phyloP scores from a whole-genome alignment of 768 basidiomycete species.

The Suillus placidus region DNA sequence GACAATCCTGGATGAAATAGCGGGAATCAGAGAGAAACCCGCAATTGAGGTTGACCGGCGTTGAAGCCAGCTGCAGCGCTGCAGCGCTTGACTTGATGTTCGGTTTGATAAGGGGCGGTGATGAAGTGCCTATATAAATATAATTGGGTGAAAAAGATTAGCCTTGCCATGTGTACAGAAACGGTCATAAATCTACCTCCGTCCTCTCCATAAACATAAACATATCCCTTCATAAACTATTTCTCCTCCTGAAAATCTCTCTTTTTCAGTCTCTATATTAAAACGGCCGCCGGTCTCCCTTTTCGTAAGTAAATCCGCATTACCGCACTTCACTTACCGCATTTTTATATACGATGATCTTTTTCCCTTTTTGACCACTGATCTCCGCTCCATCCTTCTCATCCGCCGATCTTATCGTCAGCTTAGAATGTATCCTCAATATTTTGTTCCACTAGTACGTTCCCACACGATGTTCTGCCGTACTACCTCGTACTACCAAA shows the following conservation, averaged over 20 bases:
- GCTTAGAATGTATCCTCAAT: constrained; percentile 20
- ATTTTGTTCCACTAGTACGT: constrained; percentile 16
- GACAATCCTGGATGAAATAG: constrained; percentile 16
- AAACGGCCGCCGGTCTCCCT: constrained; percentile 20
- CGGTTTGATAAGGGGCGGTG: neutral
- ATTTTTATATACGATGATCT: constrained; percentile 33
- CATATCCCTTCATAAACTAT: neutral
- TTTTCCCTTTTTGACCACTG: constrained; percentile 23
- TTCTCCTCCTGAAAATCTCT: constrained; percentile 21
- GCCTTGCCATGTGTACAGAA: constrained; percentile 13
- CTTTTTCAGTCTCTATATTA: constrained; percentile 16
- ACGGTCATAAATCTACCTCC: no score
- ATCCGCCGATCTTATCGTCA: constrained; percentile 41
- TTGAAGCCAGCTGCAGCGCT: no score
- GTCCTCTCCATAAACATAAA: no score
- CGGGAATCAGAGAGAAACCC: constrained; percentile 15
- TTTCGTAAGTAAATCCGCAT: constrained; percentile 19
- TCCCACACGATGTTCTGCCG: neutral
- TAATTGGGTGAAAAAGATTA: constrained; percentile 11
- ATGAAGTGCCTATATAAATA: neutral
- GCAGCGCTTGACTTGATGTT: no score
- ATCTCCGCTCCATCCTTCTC: constrained; percentile 18
- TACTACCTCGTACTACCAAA: no score
- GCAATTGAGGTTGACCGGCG: no score
- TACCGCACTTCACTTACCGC: constrained; percentile 21